phyloP scores from a whole-genome alignment of 441 rosid genomes.

The Pelargonium fulgidum region DNA sequence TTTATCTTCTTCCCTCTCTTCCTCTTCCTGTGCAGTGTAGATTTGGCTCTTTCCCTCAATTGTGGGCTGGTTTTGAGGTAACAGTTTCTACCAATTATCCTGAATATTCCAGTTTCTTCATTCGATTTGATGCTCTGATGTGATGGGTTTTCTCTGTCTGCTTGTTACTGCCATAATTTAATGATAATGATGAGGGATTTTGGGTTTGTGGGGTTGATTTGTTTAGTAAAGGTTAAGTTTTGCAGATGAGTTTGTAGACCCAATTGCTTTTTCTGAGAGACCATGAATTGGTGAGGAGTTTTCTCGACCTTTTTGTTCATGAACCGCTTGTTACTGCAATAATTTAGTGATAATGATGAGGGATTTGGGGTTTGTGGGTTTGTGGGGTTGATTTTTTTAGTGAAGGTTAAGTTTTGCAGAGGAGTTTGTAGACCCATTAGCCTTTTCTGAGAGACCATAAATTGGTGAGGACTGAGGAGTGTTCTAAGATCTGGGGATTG shows the following conservation, averaged over 20 bases:
- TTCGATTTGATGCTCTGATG: slow-evolving; percentile 2
- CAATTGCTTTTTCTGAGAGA: not conserved
- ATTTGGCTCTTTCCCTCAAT: not conserved
- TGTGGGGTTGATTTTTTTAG: slow-evolving; percentile 5
- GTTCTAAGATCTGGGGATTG: slow-evolving; percentile 23
- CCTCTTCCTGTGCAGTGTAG: not conserved
- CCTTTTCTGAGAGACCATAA: not conserved
- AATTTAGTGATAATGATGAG: slow-evolving; percentile 2
- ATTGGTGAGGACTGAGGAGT: slow-evolving; percentile 1
- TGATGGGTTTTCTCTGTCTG: slow-evolving; percentile 6
- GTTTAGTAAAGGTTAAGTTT: not conserved
- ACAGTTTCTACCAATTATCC: not conserved
- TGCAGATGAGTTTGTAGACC: not conserved
- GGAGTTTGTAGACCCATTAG: not conserved
- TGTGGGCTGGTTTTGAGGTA: not conserved
- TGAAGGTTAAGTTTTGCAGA: not conserved
- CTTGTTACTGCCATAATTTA: not conserved
- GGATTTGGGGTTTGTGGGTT: not conserved
- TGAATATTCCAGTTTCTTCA: not conserved
- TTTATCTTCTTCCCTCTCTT: not conserved
- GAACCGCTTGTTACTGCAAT: not conserved
- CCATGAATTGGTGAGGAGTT: not conserved
- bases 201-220: slow-evolving; percentile 4
- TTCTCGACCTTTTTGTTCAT: not conserved
- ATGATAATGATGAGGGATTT: not conserved